Percentiles rank a stretch among this genome's conserved stretches.
Conservation (phyloP, 179 eudicot species). For the Silene vulgaris region DNA sequence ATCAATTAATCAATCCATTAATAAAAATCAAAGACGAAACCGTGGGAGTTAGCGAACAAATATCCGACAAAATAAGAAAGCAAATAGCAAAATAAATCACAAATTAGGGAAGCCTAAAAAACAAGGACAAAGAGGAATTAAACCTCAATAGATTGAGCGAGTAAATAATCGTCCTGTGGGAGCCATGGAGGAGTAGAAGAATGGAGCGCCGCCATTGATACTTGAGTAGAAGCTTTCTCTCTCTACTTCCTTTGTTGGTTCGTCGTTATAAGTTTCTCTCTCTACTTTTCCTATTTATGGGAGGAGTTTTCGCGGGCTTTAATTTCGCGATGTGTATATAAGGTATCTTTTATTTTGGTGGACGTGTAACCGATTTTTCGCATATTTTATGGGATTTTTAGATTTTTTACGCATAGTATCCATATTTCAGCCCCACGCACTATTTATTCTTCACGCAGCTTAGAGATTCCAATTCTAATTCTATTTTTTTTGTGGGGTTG, state of each 20-base stretch:
- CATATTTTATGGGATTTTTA: background rate
- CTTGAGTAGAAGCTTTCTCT: background rate
- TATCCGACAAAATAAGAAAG: too few species aligned
- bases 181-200: slow-evolving; percentile 38
- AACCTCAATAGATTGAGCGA: slow-evolving; percentile 55
- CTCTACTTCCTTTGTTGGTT: background rate
- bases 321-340: background rate
- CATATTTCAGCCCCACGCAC: too few species aligned
- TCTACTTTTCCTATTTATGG: background rate
- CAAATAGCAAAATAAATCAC: too few species aligned
- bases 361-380: slow-evolving; percentile 3
- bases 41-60: too few species aligned
- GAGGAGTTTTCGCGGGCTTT: slow-evolving; percentile 19
- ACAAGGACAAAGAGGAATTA: too few species aligned
- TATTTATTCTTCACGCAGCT: too few species aligned
- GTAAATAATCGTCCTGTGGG: slow-evolving; percentile 50
- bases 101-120: too few species aligned
- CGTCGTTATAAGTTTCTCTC: slow-evolving; percentile 11
- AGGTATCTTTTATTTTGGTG: background rate
- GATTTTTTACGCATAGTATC: too few species aligned
- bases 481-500: too few species aligned
- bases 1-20: background rate
- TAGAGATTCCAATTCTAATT: too few species aligned
- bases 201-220: slow-evolving; percentile 46
- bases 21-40: slow-evolving; percentile 11